Evolutionary conservation across 805 yeast species (phyloP), one percentile per base, ranked within the genome.

Genomic region (Saturnispora quitensis): DNA sequence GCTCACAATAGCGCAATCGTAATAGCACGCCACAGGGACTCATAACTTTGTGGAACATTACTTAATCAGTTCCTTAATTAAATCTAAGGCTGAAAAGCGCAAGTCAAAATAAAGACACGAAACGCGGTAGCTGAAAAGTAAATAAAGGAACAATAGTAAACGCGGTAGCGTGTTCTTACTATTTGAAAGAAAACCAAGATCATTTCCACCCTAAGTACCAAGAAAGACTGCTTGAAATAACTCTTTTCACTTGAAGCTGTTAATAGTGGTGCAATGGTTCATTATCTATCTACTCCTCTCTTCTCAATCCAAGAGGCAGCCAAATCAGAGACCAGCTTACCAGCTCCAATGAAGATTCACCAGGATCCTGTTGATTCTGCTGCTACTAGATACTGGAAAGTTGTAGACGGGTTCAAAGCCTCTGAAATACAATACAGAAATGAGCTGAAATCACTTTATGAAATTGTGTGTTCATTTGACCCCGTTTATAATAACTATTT

Each of bases 401-500:
- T 57, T 3, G 12, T 61, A 13, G 33, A 40, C 5, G 61, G 58
- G 34, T 53, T 58, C 20, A 49, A 46, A 9, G 33, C 18, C 15
- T 50, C 58, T 9, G 69, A 66, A 44, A 13, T 13, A 1, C 54
- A 45, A 3, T 66, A 64, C 42, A 9, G 27, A 3, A 46, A 48
- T 5, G 64, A 65, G 31, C 46, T 66, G 17, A 53, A 55, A 34
- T 52, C 59, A 2, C 48, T 66, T 13, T 47, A 59, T 33, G 36
- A 59, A 3, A 40, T 64, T 4, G 45, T 60, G 13, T 55, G 60
- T 50, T 47, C 55, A 43, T 64, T 65, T 48, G 66, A 66, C 47
- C 57, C 61, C 6, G 57, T 60, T 27, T 63, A 55, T 54, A 58
- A 65, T 52, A 60, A 58, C 49, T 66, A 64, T 50, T 63, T 56